Evolutionary conservation across 495 filamentous ascomycete species (phyloP).

Genomic region (Halenospora varia): DNA sequence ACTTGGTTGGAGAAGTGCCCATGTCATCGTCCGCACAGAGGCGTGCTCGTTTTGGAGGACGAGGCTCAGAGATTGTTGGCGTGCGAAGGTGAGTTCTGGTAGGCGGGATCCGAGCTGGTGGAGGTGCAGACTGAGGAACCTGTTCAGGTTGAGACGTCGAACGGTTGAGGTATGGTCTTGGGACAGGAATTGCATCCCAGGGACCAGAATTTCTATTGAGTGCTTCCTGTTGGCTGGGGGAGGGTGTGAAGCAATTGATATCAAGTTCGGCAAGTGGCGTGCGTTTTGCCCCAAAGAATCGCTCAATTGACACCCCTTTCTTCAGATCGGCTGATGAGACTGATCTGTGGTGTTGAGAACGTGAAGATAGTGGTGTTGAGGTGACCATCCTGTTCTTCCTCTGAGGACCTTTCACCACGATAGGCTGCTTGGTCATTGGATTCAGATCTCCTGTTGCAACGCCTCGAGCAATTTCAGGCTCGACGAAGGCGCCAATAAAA

Average conservation of each 20-base stretch:
- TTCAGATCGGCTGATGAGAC: slow-evolving; percentile 54
- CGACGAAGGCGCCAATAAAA: slow-evolving; percentile 73
- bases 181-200: slow-evolving; percentile 47
- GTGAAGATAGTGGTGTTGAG: slow-evolving; percentile 20
- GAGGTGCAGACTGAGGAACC: slow-evolving; percentile 36
- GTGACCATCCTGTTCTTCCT: slow-evolving; percentile 35
- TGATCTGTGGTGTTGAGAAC: slow-evolving; percentile 23
- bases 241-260: slow-evolving; percentile 74
- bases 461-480: slow-evolving; percentile 61
- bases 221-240: slow-evolving; percentile 61
- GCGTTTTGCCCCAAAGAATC: slow-evolving; percentile 73
- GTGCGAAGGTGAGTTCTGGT: slow-evolving; percentile 24
- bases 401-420: slow-evolving; percentile 36
- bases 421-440: slow-evolving; percentile 78
- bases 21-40: slow-evolving; percentile 44
- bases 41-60: slow-evolving; percentile 56
- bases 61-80: slow-evolving; percentile 41
- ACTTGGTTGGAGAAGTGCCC: slow-evolving; percentile 24
- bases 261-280: slow-evolving; percentile 83
- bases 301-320: slow-evolving; percentile 61
- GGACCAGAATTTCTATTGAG: slow-evolving; percentile 48
- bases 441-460: slow-evolving; percentile 85
- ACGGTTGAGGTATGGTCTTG: slow-evolving; percentile 24
- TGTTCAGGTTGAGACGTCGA: slow-evolving; percentile 23
- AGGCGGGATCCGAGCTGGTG: slow-evolving; percentile 16